Evolutionary conservation across 2,329 filamentous ascomycete species (phyloP), one percentile per base, ranked within the genome.

Genomic region (Xylaria sp.): DNA sequence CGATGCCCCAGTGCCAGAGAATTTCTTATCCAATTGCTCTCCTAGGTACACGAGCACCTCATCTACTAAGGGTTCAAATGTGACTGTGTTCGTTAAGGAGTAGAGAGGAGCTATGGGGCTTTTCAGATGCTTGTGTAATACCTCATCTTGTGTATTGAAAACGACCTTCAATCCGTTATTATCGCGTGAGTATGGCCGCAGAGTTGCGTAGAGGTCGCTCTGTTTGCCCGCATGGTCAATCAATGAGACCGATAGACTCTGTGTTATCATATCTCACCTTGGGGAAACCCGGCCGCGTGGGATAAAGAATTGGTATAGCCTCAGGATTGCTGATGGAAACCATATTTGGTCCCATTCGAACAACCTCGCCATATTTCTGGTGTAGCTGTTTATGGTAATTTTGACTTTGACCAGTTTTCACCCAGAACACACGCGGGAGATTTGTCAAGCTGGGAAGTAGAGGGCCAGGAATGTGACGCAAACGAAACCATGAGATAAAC

Each of bases 131-230:
- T 74, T 73, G 50, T 79, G 78, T 0, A 77, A 7, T 1, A 66
- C 56, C 54, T 78, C 76, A 53, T 79, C 73, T 13, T 68, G 72
- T 1, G 77, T 75, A 20, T 72, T 73, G 69, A 79, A 79, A 1
- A 80, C 64, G 2, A 63, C 73, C 0, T 70, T 72, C 1, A 77
- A 20, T 1, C 67, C 36, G 22, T 62, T 62, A 2, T 70, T 59
- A 9, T 67, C 61, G 9, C 55, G 69, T 6, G 70, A 70, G 49
- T 76, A 76, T 5, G 75, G 72, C 38, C 50, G 47, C 3, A 75
- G 63, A 1, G 73, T 68, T 7, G 61, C 63, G 47, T 78, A 78
- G 55, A 79, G 77, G 38, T 76, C 68, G 17, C 70, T 53, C 71
- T 73, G 29, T 53, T 45, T 15, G 17, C 38, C 38, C 9, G 15